A percentile compares a stretch with the other conserved stretches of the same genome.
These are phyloP conservation scores for Ustilago xerochloae DNA, from an alignment of 1,284 basidiomycete genomes.

Conservation along the genomic window DNA sequence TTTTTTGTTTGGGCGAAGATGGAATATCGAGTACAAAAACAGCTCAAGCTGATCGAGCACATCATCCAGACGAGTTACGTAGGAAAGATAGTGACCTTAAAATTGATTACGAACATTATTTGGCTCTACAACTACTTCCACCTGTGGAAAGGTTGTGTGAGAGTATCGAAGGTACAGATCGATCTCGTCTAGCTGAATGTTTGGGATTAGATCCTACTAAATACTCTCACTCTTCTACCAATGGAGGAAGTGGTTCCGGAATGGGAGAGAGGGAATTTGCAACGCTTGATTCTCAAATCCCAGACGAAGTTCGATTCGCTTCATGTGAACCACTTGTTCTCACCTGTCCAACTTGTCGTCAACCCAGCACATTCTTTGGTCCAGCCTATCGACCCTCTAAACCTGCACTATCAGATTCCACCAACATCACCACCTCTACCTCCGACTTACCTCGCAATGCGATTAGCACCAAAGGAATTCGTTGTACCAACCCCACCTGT, in stretches of 20 bases:
- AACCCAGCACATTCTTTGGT: slow-evolving; percentile 35
- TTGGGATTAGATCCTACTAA: slow-evolving; percentile 88
- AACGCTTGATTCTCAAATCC: slow-evolving; percentile 87
- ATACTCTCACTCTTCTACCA: slow-evolving; percentile 71
- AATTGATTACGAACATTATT: slow-evolving; percentile 81
- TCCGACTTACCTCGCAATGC: slow-evolving; percentile 18
- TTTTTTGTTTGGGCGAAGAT: slow-evolving; percentile 86
- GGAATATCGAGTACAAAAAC: slow-evolving; percentile 77
- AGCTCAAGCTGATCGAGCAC: slow-evolving; percentile 88
- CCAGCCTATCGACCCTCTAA: slow-evolving; percentile 21
- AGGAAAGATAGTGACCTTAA: slow-evolving; percentile 68
- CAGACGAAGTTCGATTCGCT: slow-evolving; percentile 82
- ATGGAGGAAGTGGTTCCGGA: slow-evolving; percentile 37
- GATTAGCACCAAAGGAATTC: slow-evolving; percentile 40
- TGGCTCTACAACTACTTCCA: slow-evolving; percentile 90
- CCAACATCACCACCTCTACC: too few relatives aligned
- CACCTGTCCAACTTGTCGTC: slow-evolving; percentile 52
- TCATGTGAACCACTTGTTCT: slow-evolving; percentile 53
- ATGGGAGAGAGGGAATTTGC: slow-evolving; percentile 75
- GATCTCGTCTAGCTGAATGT: slow-evolving; percentile 89
- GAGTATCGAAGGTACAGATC: slow-evolving; percentile 94
- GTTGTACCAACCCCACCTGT: slow-evolving; percentile 37
- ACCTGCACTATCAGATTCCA: slow-evolving; percentile 13
- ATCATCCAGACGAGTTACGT: slow-evolving; percentile 91
- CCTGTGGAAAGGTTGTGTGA: slow-evolving; percentile 95